Conservation (phyloP, 495 filamentous ascomycete genomes). For the Podospora comata region DNA sequence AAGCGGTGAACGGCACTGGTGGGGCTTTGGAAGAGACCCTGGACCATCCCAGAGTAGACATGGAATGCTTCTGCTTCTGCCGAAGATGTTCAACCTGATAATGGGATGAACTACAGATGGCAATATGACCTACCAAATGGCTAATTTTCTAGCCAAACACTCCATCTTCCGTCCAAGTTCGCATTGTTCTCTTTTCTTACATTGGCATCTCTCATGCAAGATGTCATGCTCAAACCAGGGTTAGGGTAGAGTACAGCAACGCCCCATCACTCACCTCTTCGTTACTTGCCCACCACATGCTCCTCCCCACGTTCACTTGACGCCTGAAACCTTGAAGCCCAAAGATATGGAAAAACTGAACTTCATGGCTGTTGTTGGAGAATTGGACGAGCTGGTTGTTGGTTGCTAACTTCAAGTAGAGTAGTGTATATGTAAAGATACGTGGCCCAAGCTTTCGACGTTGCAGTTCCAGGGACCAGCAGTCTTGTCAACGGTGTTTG, state of each 20-base stretch:
- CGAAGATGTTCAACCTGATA: not conserved
- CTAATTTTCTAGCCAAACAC: too few relatives aligned
- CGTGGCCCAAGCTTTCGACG: not conserved
- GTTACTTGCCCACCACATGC: too few relatives aligned
- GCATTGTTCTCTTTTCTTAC: too few relatives aligned
- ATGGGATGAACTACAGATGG: too few relatives aligned
- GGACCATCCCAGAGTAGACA: not conserved
- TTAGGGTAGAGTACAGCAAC: too few relatives aligned
- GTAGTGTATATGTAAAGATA: not conserved
- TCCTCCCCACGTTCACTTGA: not conserved
- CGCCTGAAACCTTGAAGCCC: not conserved
- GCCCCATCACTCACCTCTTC: too few relatives aligned
- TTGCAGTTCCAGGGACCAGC: not conserved
- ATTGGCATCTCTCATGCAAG: too few relatives aligned
- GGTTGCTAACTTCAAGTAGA: not conserved
- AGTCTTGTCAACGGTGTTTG: not conserved
- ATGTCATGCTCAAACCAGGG: too few relatives aligned
- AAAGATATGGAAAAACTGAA: not conserved
- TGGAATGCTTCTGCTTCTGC: constrained; percentile 1
- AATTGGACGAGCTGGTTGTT: not conserved
- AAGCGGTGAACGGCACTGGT: constrained; percentile 21
- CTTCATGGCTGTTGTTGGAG: not conserved
- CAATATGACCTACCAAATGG: too few relatives aligned
- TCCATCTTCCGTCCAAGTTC: too few relatives aligned
- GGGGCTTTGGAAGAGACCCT: not conserved